Evolutionary conservation across 1,284 basidiomycete genomes (phyloP), one percentile per base, ranked within the genome.

Genomic region (Anthracocystis setariae): DNA sequence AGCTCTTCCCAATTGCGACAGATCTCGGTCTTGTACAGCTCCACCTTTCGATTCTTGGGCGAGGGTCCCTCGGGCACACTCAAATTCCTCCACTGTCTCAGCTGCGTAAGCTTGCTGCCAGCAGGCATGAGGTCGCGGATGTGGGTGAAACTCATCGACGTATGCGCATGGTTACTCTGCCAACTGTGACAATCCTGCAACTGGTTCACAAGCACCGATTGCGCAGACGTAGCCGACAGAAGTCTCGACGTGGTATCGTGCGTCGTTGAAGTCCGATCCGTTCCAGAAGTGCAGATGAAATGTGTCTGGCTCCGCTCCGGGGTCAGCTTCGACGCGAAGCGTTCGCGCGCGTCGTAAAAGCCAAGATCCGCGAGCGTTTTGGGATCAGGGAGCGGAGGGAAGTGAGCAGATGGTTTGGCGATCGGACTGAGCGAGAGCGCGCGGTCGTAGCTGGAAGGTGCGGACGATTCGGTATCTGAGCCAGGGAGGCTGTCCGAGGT

Each of bases 1-100:
- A 92, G 93, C 84, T 94, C 92, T 82, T 93, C 92, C 92, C 92
- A 94, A 81, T 91, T 93, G 66, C 92, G 86, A 84, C 92, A 94
- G 33, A 94, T 77, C 81, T 94, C 92, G 0, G 93, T 94, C 87
- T 94, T 94, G 87, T 94, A 94, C 46, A 94, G 82, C 21, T 90
- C 91, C 32, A 92, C 83, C 85, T 94, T 94, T 72, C 91, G 87
- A 79, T 93, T 94, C 84, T 92, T 93, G 4, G 91, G 90, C 18
- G 55, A 62, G 5, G 64, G 56, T 2, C 46, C 50, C n/a, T 24
- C 15, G 1, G 47, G 46, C 3, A 25, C 17, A 10, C n/a, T 18
- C 12, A 10, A 15, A 8, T 13, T 35, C 1, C 17, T 33, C 20
- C 32, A 32, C 20, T 45, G 25, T 21, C 39, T 32, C 7, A 27